Evolutionary conservation across 2,329 filamentous ascomycete genomes (phyloP).

Genomic region (Fusarium tuaranense): DNA sequence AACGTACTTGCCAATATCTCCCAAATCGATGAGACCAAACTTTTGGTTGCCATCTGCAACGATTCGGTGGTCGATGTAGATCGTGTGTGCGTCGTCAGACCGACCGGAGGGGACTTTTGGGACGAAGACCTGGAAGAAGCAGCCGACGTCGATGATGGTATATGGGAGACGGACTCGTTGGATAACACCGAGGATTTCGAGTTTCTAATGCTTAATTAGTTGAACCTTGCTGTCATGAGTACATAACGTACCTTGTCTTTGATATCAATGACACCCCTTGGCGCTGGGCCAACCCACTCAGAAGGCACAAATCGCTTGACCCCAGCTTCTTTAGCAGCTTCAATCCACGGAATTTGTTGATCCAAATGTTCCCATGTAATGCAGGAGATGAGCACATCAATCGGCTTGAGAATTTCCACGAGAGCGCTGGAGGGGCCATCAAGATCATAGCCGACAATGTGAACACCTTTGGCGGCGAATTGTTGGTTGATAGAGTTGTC

Average conservation of each 20-base stretch:
- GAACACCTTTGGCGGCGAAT: background rate
- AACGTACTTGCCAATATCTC: background rate
- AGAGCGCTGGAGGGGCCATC: background rate
- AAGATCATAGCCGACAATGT: background rate
- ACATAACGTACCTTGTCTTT: background rate
- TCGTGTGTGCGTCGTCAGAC: background rate
- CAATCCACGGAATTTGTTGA: background rate
- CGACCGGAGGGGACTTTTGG: background rate
- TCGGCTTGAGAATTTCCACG: background rate
- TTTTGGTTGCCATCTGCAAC: background rate
- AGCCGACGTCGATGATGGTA: background rate
- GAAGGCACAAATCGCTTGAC: background rate
- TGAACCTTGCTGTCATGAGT: background rate
- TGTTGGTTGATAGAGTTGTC: background rate
- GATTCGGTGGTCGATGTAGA: background rate
- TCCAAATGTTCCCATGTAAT: background rate
- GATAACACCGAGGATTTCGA: background rate
- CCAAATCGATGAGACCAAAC: background rate
- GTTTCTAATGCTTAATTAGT: background rate
- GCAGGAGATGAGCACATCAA: background rate
- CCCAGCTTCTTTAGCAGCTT: background rate
- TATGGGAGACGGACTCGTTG: background rate
- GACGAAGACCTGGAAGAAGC: background rate
- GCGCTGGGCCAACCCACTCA: background rate
- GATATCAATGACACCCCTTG: background rate